Percentiles rank a stretch among this genome's conserved stretches.
These are phyloP conservation scores for Huntiella omanensis DNA, from an alignment of 2,329 filamentous ascomycete species.

Conservation along the genomic window DNA sequence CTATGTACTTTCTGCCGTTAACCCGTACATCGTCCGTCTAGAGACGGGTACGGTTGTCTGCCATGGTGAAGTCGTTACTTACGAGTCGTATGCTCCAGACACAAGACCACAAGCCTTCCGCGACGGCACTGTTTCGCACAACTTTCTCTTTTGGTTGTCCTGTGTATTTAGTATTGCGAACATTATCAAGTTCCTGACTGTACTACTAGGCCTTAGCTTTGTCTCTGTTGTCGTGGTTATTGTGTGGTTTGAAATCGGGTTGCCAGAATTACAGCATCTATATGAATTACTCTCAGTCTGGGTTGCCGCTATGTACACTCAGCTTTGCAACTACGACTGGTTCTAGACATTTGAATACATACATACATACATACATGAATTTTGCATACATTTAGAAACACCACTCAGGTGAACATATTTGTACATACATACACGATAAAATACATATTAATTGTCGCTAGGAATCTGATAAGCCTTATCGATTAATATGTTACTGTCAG, in stretches of 20 bases:
- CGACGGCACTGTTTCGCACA: background rate
- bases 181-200: background rate
- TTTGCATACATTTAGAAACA: too few species aligned
- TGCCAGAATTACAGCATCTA: too few species aligned
- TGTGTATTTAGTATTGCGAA: background rate
- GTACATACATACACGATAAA: too few species aligned
- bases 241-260: background rate
- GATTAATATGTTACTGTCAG: too few species aligned
- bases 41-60: background rate
- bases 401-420: too few species aligned
- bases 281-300: too few species aligned
- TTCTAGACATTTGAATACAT: too few species aligned
- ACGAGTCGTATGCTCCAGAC: slow-evolving; percentile 3
- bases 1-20: slow-evolving; percentile 2
- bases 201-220: background rate
- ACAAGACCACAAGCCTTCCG: background rate
- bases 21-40: slow-evolving; percentile 2
- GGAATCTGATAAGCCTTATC: too few species aligned
- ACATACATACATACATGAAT: too few species aligned
- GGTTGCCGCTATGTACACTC: too few species aligned
- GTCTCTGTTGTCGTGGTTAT: background rate
- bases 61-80: slow-evolving; percentile 7
- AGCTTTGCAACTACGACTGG: too few species aligned
- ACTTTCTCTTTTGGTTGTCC: slow-evolving; percentile 1
- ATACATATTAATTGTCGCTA: too few species aligned